A percentile compares a stretch with the other conserved stretches of the same genome.
These are phyloP conservation scores for Aspergillus awamori DNA, from an alignment of 2,329 filamentous ascomycete species.

Conservation along the genomic window DNA sequence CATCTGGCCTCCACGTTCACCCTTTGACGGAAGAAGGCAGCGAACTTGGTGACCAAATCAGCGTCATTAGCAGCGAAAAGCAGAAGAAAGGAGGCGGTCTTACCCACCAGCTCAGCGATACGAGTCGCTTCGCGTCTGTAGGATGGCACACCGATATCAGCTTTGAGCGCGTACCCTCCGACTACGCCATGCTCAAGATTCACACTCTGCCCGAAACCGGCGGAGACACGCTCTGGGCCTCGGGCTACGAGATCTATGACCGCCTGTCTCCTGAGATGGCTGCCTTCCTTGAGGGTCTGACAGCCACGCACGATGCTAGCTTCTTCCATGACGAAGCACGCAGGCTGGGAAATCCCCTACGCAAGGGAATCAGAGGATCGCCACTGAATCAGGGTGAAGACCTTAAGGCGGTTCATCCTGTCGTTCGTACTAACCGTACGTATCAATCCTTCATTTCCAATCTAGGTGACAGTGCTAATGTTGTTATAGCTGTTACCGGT, in stretches of 20 bases:
- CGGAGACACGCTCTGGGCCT: slow-evolving; percentile 68
- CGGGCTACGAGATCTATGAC: slow-evolving; percentile 68
- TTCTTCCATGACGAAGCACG: slow-evolving; percentile 54
- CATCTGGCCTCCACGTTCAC: slow-evolving; percentile 62
- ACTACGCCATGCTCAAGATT: slow-evolving; percentile 64
- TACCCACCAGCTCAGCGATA: slow-evolving; percentile 36
- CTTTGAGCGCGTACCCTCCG: slow-evolving; percentile 65
- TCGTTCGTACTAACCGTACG: slow-evolving; percentile 60
- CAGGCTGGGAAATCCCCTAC: slow-evolving; percentile 31
- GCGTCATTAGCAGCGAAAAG: slow-evolving; percentile 63
- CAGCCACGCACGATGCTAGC: slow-evolving; percentile 57
- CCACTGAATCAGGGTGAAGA: slow-evolving; percentile 58
- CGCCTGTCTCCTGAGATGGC: slow-evolving; percentile 60
- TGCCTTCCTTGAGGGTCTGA: slow-evolving; percentile 61
- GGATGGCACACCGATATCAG: slow-evolving; percentile 64
- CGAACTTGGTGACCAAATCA: slow-evolving; percentile 63
- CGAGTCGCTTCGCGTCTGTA: slow-evolving; percentile 47
- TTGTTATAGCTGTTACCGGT: slow-evolving; percentile 54
- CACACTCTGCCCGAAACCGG: slow-evolving; percentile 59
- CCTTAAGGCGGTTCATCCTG: slow-evolving; percentile 57
- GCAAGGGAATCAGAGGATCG: slow-evolving; percentile 53
- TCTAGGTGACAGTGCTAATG: not conserved
- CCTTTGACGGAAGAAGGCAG: slow-evolving; percentile 60
- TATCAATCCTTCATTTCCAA: not conserved
- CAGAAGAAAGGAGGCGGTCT: slow-evolving; percentile 48